A percentile compares a stretch with the other conserved stretches of the same genome.
These are phyloP conservation scores for Acanthamoeba castellanii DNA, from an alignment of 208 protist genomes.

Conservation along the genomic window DNA sequence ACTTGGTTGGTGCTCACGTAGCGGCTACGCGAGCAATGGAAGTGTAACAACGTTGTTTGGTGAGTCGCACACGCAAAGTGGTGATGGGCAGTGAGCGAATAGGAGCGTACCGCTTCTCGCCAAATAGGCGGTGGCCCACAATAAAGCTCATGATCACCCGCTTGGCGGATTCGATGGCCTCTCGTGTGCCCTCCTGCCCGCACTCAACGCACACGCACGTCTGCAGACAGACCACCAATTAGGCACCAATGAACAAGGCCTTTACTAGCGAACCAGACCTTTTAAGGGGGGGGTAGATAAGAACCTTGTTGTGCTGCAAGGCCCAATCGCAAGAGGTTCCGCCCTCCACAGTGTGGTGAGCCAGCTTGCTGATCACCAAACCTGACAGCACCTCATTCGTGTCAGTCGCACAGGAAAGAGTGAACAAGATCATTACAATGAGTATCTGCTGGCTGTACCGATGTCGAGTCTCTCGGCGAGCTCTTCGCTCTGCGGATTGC, in stretches of 20 bases:
- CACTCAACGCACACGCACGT: slow-evolving; percentile 30
- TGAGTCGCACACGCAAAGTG: background rate
- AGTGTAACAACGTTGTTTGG: too few species aligned
- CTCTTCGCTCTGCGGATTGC: background rate
- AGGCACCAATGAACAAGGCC: background rate
- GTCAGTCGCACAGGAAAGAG: background rate
- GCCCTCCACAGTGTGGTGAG: slow-evolving; percentile 13
- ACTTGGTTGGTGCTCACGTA: slow-evolving; percentile 16
- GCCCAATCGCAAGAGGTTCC: slow-evolving; percentile 38
- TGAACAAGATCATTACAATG: background rate
- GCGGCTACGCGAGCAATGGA: background rate
- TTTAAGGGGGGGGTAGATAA: too few species aligned
- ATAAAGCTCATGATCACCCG: slow-evolving; percentile 42
- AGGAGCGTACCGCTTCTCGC: slow-evolving; percentile 12
- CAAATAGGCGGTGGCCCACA: slow-evolving; percentile 12
- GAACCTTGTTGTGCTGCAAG: slow-evolving; percentile 3
- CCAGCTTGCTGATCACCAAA: background rate
- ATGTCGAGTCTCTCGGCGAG: slow-evolving; percentile 19
- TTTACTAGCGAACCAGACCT: background rate
- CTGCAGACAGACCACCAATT: background rate
- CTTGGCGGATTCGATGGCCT: slow-evolving; percentile 35
- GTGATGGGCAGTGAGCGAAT: too few species aligned
- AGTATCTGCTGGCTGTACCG: background rate
- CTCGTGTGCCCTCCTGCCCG: background rate
- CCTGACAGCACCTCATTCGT: background rate